phyloP scores from a whole-genome alignment of 345 rosid species.

The Trapa bicornis region DNA sequence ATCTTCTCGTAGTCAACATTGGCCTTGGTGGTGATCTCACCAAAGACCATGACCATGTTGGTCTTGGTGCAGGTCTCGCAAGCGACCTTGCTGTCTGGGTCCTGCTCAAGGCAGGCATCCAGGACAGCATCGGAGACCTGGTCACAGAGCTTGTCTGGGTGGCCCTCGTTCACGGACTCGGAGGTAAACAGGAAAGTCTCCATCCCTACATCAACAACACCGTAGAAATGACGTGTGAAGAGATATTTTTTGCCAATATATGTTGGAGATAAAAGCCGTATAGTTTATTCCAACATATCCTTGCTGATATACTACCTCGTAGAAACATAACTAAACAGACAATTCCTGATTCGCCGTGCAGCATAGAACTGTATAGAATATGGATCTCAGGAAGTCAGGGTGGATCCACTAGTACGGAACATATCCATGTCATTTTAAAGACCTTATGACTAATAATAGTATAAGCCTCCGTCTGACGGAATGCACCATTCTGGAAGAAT shows the following conservation, averaged over 20 bases:
- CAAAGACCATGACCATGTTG: slow-evolving; percentile 81
- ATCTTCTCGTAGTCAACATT: slow-evolving; percentile 65
- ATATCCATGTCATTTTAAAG: not conserved
- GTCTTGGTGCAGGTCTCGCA: slow-evolving; percentile 76
- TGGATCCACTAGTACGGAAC: not conserved
- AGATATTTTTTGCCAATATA: too few species aligned
- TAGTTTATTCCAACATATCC: not conserved
- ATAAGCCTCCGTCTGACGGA: not conserved
- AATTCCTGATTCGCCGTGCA: not conserved
- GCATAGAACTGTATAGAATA: not conserved
- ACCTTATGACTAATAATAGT: not conserved
- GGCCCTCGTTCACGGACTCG: slow-evolving; percentile 75
- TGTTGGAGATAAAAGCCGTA: not conserved
- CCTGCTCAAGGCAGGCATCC: slow-evolving; percentile 69
- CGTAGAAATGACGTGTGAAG: not conserved
- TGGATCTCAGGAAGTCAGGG: not conserved
- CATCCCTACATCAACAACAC: slow-evolving; percentile 20
- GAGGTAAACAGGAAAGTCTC: slow-evolving; percentile 67
- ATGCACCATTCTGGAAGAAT: not conserved
- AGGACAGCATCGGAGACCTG: slow-evolving; percentile 73
- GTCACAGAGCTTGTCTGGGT: slow-evolving; percentile 79
- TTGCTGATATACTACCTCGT: not conserved
- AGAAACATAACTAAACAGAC: not conserved
- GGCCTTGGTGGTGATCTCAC: slow-evolving; percentile 72
- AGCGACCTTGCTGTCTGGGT: slow-evolving; percentile 80